Evolutionary conservation across 768 basidiomycete species (phyloP), one percentile per base, ranked within the genome.

Genomic region (Leccinum subgranulosum): DNA sequence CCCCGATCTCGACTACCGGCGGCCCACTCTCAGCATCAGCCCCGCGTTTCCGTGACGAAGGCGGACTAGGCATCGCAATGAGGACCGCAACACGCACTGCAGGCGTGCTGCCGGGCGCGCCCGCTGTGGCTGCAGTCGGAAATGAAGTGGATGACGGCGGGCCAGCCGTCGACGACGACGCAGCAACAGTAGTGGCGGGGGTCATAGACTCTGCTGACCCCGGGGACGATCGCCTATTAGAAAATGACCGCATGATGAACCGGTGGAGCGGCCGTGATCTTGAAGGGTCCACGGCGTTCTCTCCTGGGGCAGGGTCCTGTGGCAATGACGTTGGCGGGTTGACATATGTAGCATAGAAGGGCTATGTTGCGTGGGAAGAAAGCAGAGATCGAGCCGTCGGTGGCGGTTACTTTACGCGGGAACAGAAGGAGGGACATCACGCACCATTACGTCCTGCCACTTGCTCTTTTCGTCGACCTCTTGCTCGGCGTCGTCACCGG

Each of bases 41-140:
- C 41, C 53, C 10, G 10, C 54, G 59, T 19, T 53, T 56, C 46
- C 23, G 60, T 15, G 59, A 34, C 10, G 28, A 12, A 25, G 28
- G 41, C 11, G 41, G 41, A 19, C 41, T 33, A 19, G 79, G 79
- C 79, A 80, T 79, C 5, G 79, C 78, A 41, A 80, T 75, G 31
- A 80, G 66, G 17, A 80, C 77, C 0, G 76, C 73, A 29, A 80
- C 70, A 34, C 69, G 71, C 25, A 80, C 66, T 46, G 65, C 55
- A 33, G 72, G 60, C 49, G 66, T 51, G 27, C 19, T 19, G 19
- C 41, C 19, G 58, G 39, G 39, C 39, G n/a, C 39, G 39, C n/a
- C 39, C n/a, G 39, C n/a, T 41, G n/a, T 5, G 14, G 51, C 23
- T 49, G 31, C 14, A 49, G 51, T 10, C 51, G 60, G 58, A 51